Evolutionary conservation across 176 grass and related monocot genomes (phyloP), one percentile per base, ranked within the genome.

Genomic region (Lolium rigidum): DNA sequence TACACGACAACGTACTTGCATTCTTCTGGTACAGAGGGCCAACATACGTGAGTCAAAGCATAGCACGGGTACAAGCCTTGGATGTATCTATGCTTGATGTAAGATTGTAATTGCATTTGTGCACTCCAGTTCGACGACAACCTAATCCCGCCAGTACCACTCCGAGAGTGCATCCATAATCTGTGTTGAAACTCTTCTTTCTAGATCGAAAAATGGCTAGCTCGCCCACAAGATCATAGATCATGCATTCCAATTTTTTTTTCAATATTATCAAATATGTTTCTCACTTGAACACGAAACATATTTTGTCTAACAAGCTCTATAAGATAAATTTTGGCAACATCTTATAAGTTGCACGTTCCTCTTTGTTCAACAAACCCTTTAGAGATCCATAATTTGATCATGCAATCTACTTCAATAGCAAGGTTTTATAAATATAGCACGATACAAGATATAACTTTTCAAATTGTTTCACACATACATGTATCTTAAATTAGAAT

Each of bases 401-500:
- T 61, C 4, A 95, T 1, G 7, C 11, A 58, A 58, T 52, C 38
- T 79, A 5, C 70, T 88, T 52, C 87, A 77, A 3, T 2, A 2
- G 12, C 9, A 63, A 86, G 67, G 52, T 92, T 85, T 77, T 94
- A 80, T 47, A 35, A 92, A 95, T 20, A 92, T 70, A 81, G 78
- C 31, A 77, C 61, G 81, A 22, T 87, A 86, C 2, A 95, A 49
- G 31, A 88, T 92, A 66, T 90, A 95, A 31, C 83, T 90, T 2
- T 92, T 90, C 10, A 95, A 73, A 75, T 88, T 55, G 17, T 50
- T 50, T 10, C 87, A 87, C 2, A 86, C 65, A 13, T 92, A 4
- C 17, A 74, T 85, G 9, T 85, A 92, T 15, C 90, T 94, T 28
- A 92, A 44, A 85, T 75, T 37, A 94, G 46, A 86, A 89, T 79